Evolutionary conservation across 257 asterid species (phyloP).

Genomic region (Solanum acaule): DNA sequence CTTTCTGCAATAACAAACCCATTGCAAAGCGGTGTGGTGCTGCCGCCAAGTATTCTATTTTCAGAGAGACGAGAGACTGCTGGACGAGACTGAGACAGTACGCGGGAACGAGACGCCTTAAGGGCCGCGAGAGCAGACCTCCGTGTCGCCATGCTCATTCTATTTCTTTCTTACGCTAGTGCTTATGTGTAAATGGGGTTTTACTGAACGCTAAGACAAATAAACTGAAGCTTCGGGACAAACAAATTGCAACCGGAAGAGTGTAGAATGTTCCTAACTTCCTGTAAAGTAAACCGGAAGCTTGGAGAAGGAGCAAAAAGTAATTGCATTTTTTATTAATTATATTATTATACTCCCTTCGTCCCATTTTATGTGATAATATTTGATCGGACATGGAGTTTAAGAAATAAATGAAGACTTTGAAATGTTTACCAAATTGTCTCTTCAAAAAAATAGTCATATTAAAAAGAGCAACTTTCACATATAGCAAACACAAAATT

Average conservation of each 20-base stretch:
- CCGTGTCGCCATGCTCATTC: not conserved
- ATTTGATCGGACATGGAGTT: too few relatives aligned
- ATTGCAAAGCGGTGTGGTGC: not conserved
- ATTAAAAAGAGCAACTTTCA: too few relatives aligned
- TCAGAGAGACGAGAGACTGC: constrained; percentile 15
- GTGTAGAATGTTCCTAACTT: not conserved
- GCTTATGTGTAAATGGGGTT: not conserved
- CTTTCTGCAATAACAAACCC: constrained; percentile 4
- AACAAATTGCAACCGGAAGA: not conserved
- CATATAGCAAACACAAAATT: too few relatives aligned
- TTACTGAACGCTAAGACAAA: not conserved
- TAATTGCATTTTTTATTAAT: not conserved
- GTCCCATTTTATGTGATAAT: too few relatives aligned
- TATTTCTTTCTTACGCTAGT: not conserved
- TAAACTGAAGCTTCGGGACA: not conserved
- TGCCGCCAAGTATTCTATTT: not conserved
- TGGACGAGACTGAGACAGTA: not conserved
- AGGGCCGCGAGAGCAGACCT: constrained; percentile 36
- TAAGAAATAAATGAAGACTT: too few relatives aligned
- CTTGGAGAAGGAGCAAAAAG: not conserved
- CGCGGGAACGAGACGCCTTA: constrained; percentile 18
- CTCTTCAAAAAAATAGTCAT: too few relatives aligned
- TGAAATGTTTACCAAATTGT: too few relatives aligned
- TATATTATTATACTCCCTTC: too few relatives aligned
- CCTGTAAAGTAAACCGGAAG: not conserved